Evolutionary conservation across 441 rosid species (phyloP).

Genomic region (Bocquillonia castaneifolia): DNA sequence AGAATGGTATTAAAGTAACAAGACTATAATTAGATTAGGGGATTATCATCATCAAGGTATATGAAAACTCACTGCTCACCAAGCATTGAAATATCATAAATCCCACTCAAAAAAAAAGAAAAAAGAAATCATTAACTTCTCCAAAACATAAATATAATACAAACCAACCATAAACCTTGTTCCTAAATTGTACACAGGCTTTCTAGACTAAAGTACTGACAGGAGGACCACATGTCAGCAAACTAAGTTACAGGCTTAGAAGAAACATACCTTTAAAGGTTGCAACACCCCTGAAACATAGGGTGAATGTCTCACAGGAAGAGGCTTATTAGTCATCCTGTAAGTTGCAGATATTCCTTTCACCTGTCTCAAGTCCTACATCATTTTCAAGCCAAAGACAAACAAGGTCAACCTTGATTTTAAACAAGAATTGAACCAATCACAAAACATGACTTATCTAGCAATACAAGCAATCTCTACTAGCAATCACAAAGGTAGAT

Average conservation of each 20-base stretch:
- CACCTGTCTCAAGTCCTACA: slow-evolving; percentile 78
- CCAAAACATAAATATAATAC: too few species aligned
- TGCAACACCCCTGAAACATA: slow-evolving; percentile 75
- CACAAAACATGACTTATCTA: not conserved
- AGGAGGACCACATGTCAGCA: not conserved
- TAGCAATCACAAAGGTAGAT: not conserved
- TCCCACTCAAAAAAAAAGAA: not conserved
- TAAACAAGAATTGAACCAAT: not conserved
- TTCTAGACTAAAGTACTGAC: not conserved
- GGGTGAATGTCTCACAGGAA: slow-evolving; percentile 87
- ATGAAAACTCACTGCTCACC: not conserved
- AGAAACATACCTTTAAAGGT: slow-evolving; percentile 58
- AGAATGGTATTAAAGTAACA: not conserved
- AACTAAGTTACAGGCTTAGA: slow-evolving; percentile 2
- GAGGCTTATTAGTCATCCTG: slow-evolving; percentile 91
- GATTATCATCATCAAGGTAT: not conserved
- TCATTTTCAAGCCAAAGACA: slow-evolving; percentile 21
- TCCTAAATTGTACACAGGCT: not conserved
- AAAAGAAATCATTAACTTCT: not conserved
- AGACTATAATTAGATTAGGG: not conserved
- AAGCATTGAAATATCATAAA: not conserved
- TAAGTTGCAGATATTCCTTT: slow-evolving; percentile 85
- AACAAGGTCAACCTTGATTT: slow-evolving; percentile 4
- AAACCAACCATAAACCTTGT: not conserved
- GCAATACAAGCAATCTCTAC: slow-evolving; percentile 5